phyloP scores from a whole-genome alignment of 176 grass and related monocot genomes.

The Thalia dealbata region DNA sequence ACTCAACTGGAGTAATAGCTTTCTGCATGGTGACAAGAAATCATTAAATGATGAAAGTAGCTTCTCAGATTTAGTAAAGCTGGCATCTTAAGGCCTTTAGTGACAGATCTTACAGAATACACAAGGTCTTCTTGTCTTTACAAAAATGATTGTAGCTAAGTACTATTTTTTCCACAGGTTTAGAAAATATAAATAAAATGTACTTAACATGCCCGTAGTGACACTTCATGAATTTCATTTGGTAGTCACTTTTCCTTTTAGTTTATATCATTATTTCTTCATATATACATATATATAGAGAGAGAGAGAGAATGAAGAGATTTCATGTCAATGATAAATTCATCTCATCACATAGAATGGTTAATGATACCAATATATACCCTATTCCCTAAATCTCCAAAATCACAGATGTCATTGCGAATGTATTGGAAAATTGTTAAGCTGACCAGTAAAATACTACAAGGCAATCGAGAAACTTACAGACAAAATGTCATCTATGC shows the following conservation, averaged over 20 bases:
- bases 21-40: conserved; percentile 42
- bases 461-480: conserved; percentile 26
- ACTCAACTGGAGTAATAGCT: conserved; percentile 64
- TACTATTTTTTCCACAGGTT: too few relatives aligned
- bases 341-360: not conserved
- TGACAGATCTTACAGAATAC: conserved; percentile 1
- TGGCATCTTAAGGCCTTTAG: not conserved
- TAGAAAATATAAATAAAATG: not conserved
- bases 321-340: not conserved
- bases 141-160: too few relatives aligned
- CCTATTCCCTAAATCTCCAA: not conserved
- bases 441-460: not conserved
- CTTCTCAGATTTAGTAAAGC: not conserved
- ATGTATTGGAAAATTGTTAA: not conserved
- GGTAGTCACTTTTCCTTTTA: not conserved
- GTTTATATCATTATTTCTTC: not conserved
- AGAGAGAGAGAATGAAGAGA: too few relatives aligned
- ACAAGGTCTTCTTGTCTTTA: not conserved
- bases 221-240: not conserved
- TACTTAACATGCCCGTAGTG: not conserved
- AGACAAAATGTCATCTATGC: conserved; percentile 64
- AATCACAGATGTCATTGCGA: not conserved
- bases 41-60: conserved; percentile 12
- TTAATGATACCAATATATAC: not conserved
- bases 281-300: not conserved